Evolutionary conservation across 2,329 filamentous ascomycete species (phyloP).

Genomic region (Beauveria medogensis): DNA sequence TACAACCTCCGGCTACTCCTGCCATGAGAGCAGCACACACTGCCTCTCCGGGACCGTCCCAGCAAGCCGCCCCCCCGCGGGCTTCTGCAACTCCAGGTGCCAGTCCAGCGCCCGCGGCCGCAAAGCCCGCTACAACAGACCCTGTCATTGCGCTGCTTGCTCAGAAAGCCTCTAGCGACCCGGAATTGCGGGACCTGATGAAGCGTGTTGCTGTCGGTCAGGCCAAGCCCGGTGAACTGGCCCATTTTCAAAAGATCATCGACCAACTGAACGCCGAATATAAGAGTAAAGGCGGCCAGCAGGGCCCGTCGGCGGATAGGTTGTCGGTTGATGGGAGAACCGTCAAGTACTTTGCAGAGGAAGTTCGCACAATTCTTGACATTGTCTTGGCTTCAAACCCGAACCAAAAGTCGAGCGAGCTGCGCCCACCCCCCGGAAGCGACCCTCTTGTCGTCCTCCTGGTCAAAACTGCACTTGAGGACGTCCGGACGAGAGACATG

Average conservation of each 20-base stretch:
- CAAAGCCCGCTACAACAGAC: constrained; percentile 40
- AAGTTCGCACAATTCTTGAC: constrained; percentile 48
- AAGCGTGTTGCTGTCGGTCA: constrained; percentile 71
- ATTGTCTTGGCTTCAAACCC: constrained; percentile 54
- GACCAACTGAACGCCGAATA: constrained; percentile 63
- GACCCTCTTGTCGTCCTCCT: constrained; percentile 49
- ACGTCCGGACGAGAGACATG: constrained; percentile 38
- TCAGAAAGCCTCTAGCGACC: constrained; percentile 65
- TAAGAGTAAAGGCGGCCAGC: constrained; percentile 41
- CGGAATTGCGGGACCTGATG: constrained; percentile 69
- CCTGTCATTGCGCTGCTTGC: constrained; percentile 76
- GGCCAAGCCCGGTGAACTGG: constrained; percentile 62
- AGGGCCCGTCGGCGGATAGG: constrained; percentile 46
- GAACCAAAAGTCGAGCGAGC: constrained; percentile 43
- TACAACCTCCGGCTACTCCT: neutral
- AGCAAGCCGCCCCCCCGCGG: neutral
- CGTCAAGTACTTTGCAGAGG: constrained; percentile 52
- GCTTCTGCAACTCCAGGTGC: constrained; percentile 10
- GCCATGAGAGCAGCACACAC: neutral
- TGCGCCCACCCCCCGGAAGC: constrained; percentile 45
- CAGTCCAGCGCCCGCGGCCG: constrained; percentile 11
- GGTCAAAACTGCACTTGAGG: constrained; percentile 50
- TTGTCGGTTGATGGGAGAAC: constrained; percentile 47
- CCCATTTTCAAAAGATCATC: constrained; percentile 72
- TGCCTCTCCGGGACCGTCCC: neutral